Evolutionary conservation across 352 stramenopile species (phyloP).

Genomic region (Chrysophaeum taylorii): DNA sequence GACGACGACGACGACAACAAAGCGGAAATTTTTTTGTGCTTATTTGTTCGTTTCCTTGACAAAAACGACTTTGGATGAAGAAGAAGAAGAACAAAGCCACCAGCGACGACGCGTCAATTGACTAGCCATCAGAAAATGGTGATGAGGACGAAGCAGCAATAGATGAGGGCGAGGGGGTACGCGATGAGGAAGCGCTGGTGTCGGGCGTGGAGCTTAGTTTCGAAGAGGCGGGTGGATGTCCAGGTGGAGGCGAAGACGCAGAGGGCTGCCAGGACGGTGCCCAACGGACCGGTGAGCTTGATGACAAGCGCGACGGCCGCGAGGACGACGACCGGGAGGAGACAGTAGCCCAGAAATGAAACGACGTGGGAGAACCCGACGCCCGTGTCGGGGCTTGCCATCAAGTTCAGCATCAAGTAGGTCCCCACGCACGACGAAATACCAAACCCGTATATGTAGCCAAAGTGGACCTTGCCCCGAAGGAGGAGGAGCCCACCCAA

Average conservation of each 20-base stretch:
- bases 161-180: constrained; percentile 90
- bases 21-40: too few species aligned
- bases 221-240: constrained; percentile 84
- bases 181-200: constrained; percentile 93
- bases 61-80: too few species aligned
- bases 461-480: constrained; percentile 85
- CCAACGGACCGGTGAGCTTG: constrained; percentile 59
- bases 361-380: constrained; percentile 84
- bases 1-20: too few species aligned
- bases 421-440: constrained; percentile 88
- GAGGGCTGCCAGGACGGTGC: constrained; percentile 67
- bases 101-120: too few species aligned
- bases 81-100: too few species aligned
- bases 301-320: constrained; percentile 75
- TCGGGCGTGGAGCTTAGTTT: constrained; percentile 82
- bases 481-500: constrained; percentile 80
- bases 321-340: constrained; percentile 89
- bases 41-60: too few species aligned
- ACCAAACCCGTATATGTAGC: constrained; percentile 97
- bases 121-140: constrained; percentile 80
- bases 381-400: constrained; percentile 48
- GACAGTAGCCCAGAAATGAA: constrained; percentile 89
- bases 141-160: constrained; percentile 96
- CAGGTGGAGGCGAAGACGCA: constrained; percentile 86
- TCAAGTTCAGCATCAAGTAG: constrained; percentile 88